These are phyloP conservation scores for Thelephora aurantiotincta DNA, from an alignment of 768 basidiomycete species.

Conservation along the genomic window DNA sequence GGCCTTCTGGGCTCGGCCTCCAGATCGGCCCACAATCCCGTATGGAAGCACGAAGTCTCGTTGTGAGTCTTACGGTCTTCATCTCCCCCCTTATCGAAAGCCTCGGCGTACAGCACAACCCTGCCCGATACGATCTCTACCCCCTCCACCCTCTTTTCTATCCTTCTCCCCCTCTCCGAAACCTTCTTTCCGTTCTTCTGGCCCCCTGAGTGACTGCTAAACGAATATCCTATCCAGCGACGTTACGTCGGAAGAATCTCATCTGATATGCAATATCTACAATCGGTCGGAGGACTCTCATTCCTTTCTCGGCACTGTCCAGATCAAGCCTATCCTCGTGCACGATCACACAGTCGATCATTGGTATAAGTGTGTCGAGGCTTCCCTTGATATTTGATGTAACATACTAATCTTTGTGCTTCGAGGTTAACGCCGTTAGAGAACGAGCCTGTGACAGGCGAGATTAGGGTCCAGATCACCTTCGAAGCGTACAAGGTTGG, in stretches of 20 bases:
- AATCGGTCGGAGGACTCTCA: slow-evolving; percentile 71
- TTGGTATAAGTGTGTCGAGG: slow-evolving; percentile 78
- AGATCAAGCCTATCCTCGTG: slow-evolving; percentile 82
- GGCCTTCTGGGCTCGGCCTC: slow-evolving; percentile 9
- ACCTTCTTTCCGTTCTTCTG: background rate
- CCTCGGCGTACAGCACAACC: background rate
- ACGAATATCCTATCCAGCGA: slow-evolving; percentile 40
- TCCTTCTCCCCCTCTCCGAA: too few relatives aligned
- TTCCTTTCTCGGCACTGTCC: slow-evolving; percentile 72
- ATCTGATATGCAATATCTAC: slow-evolving; percentile 82
- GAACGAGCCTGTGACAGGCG: slow-evolving; percentile 76
- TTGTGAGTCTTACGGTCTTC: slow-evolving; percentile 50
- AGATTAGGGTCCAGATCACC: slow-evolving; percentile 88
- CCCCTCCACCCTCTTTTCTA: background rate
- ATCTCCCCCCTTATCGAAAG: too few relatives aligned
- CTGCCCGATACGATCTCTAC: slow-evolving; percentile 1
- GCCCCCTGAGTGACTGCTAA: slow-evolving; percentile 7
- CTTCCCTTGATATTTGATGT: background rate
- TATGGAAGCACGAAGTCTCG: slow-evolving; percentile 98
- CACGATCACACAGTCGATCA: slow-evolving; percentile 93
- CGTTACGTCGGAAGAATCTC: slow-evolving; percentile 77
- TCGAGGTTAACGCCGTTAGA: slow-evolving; percentile 60
- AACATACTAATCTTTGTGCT: slow-evolving; percentile 8
- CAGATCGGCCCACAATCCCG: slow-evolving; percentile 71
- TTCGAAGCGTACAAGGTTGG: slow-evolving; percentile 84